Percentiles rank a stretch among this genome's conserved stretches.
phyloP scores from a whole-genome alignment of 2,329 filamentous ascomycete species.

The Scopulariopsis brevicaulis region DNA sequence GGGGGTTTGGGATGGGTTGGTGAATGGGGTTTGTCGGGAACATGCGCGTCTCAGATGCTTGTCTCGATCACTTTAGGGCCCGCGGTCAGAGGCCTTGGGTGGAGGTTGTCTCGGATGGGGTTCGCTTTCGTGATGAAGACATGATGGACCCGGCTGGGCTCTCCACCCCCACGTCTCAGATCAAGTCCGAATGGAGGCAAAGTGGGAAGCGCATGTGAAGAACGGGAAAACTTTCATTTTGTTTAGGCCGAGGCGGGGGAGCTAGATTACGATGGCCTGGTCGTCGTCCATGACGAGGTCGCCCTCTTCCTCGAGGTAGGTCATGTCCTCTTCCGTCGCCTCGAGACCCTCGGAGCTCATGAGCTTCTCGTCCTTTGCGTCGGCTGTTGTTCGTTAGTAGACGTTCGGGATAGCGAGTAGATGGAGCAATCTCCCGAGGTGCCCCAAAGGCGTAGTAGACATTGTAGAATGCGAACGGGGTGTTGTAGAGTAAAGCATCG shows the following conservation, averaged over 20 bases:
- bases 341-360: slow-evolving; percentile 58
- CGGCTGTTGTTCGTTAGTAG: slow-evolving; percentile 29
- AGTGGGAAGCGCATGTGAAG: not conserved
- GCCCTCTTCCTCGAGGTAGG: slow-evolving; percentile 34
- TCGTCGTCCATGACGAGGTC: slow-evolving; percentile 11
- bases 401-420: slow-evolving; percentile 1
- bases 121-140: not conserved
- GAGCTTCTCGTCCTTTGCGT: slow-evolving; percentile 56
- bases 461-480: not conserved
- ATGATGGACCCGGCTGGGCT: not conserved
- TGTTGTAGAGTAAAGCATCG: not conserved
- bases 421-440: not conserved
- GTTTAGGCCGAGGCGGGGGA: not conserved
- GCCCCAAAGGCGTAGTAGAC: not conserved
- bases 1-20: not conserved
- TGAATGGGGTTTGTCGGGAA: not conserved
- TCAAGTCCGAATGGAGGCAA: not conserved
- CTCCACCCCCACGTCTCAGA: too few species aligned
- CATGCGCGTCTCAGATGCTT: not conserved
- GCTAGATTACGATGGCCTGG: not conserved
- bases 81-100: not conserved
- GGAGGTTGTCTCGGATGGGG: not conserved
- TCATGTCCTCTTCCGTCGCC: slow-evolving; percentile 50
- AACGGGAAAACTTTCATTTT: not conserved
- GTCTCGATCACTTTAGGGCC: not conserved